A percentile compares a stretch with the other conserved stretches of the same genome.
phyloP scores from a whole-genome alignment of 1,139 yeast species.

The Magnusiomyces clavatus region DNA sequence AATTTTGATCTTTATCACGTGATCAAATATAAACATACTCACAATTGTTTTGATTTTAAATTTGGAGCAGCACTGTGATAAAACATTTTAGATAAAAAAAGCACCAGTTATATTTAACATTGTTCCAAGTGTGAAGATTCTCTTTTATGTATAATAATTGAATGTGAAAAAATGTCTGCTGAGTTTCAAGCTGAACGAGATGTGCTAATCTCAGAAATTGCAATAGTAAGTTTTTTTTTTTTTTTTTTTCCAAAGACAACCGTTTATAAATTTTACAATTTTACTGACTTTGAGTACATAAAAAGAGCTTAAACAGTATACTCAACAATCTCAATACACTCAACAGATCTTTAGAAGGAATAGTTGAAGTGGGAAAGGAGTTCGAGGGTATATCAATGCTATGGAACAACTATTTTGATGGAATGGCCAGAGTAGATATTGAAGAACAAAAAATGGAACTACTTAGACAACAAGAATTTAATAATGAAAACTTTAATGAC shows the following conservation, averaged over 20 bases:
- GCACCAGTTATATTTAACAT: too few relatives aligned
- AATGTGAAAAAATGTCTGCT: too few relatives aligned
- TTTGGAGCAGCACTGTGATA: too few relatives aligned
- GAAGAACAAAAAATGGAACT: constrained; percentile 5
- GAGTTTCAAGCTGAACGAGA: constrained; percentile 41
- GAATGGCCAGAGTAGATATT: constrained; percentile 18
- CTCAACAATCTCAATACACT: constrained; percentile 42
- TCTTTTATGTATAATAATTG: too few relatives aligned
- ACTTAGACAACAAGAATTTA: background rate
- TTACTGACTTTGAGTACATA: background rate
- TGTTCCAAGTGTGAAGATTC: too few relatives aligned
- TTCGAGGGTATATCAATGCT: constrained; percentile 44
- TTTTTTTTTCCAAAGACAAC: too few relatives aligned
- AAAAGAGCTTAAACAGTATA: constrained; percentile 42
- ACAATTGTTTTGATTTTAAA: too few relatives aligned
- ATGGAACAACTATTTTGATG: constrained; percentile 46
- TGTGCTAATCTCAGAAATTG: constrained; percentile 36
- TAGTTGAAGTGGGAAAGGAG: constrained; percentile 48
- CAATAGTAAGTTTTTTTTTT: constrained; percentile 23
- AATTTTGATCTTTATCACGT: too few relatives aligned
- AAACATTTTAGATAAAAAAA: too few relatives aligned
- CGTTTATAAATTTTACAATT: too few relatives aligned
- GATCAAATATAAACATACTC: too few relatives aligned
- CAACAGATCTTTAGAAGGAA: constrained; percentile 44
- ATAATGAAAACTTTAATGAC: background rate